Evolutionary conservation across 1,139 yeast species (phyloP).

Genomic region (Torulaspora pretoriensis): DNA sequence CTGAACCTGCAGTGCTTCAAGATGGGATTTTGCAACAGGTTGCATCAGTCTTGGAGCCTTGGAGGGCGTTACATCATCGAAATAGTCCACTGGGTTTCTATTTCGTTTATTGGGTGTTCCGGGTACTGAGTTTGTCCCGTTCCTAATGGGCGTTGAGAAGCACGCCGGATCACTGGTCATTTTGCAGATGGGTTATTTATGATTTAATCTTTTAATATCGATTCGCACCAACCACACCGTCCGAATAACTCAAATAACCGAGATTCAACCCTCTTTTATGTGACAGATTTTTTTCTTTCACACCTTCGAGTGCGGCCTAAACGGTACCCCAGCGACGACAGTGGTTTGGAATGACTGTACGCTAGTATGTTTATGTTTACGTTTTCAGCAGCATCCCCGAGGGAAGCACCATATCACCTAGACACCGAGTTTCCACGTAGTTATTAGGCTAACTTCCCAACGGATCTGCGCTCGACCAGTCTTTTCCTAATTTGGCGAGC

Average conservation of each 20-base stretch:
- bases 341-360: neutral
- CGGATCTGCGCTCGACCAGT: neutral
- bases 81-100: slow-evolving; percentile 1
- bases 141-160: slow-evolving; percentile 10
- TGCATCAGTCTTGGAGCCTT: slow-evolving; percentile 10
- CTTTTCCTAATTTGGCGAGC: neutral
- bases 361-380: slow-evolving; percentile 4
- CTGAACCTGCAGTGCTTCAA: neutral
- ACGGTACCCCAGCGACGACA: neutral
- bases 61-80: slow-evolving; percentile 8
- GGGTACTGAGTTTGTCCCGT: slow-evolving; percentile 2
- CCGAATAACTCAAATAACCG: neutral
- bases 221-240: neutral
- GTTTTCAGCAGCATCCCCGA: neutral
- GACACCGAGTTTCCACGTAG: neutral
- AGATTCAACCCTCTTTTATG: slow-evolving; percentile 4
- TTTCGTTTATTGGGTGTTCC: slow-evolving; percentile 11
- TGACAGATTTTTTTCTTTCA: neutral
- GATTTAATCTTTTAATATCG: neutral
- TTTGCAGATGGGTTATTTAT: neutral
- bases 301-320: neutral
- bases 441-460: too few species aligned
- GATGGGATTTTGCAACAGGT: slow-evolving; percentile 1
- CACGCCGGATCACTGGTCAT: slow-evolving; percentile 1
- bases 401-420: neutral